Base-by-base conservation (phyloP, 768 basidiomycete genomes). In the Lactarius quietus region DNA sequence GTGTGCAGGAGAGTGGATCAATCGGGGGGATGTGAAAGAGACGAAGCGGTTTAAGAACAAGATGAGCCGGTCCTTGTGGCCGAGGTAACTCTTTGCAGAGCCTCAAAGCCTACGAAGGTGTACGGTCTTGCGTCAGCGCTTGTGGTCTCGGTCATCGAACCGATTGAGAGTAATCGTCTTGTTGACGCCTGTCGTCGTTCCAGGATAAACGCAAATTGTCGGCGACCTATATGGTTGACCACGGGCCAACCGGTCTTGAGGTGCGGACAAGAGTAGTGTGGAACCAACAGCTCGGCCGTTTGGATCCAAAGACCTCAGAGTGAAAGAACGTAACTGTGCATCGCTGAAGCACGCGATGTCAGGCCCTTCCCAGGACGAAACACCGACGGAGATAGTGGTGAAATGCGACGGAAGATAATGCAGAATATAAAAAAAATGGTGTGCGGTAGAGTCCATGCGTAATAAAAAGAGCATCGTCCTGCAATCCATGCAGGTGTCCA, bases 71-170 rank as follows among this genome's bases (percentile, higher is more conserved):
- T 70, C 75, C 78, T 72, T 76, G 81, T 77, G 61, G 80, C n/a
- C 81, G 79, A 84, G 76, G 79, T 81, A 78, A 79, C 80, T 79
- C 79, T 73, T 76, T 74, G 74, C 80, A 76, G 77, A 79, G 78
- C 79, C 83, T 85, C 83, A 76, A 33, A 83, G 82, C 83, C 70
- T 77, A 78, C 74, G 75, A 29, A 77, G 81, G 70, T 70, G 77
- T 74, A 75, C 77, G 81, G 86, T 89, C 88, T 86, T 89, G 88
- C 78, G 87, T 86, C 81, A 69, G 77, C 83, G 85, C 85, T 80
- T 82, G 81, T 81, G 81, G 70, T 68, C 69, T 72, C 74, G 76
- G 74, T 71, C 78, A 77, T 84, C 85, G 72, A 84, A 78, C 75
- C 84, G 78, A 72, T 74, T 81, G 81, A 76, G 73, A 74, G 73